Evolutionary conservation across 352 stramenopile species (phyloP).

Genomic region (Detonula confervacea): DNA sequence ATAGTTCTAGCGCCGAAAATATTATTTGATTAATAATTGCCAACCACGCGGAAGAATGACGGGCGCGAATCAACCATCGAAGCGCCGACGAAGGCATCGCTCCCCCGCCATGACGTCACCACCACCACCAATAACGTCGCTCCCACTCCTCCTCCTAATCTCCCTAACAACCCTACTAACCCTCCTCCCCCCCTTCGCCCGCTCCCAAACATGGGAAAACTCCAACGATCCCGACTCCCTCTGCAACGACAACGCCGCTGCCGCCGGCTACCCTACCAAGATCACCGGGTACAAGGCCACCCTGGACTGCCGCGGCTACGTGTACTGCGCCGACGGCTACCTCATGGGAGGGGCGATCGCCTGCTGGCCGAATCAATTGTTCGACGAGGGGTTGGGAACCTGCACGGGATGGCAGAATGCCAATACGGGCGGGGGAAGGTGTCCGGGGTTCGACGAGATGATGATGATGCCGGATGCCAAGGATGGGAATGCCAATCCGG

Average conservation of each 20-base stretch:
- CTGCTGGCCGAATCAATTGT: slow-evolving; percentile 58
- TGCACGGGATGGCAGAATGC: slow-evolving; percentile 53
- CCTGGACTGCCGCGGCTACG: slow-evolving; percentile 51
- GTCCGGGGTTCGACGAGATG: slow-evolving; percentile 36
- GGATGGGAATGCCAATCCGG: slow-evolving; percentile 46
- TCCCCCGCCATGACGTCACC: too few relatives aligned
- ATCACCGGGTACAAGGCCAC: slow-evolving; percentile 41
- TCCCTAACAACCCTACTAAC: background rate
- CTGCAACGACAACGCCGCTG: too few relatives aligned
- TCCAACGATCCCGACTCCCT: slow-evolving; percentile 43
- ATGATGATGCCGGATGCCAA: slow-evolving; percentile 43
- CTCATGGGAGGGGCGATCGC: slow-evolving; percentile 47
- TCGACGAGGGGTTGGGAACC: slow-evolving; percentile 15
- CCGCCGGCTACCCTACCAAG: background rate
- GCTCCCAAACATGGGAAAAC: slow-evolving; percentile 22
- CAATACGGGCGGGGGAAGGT: slow-evolving; percentile 13
- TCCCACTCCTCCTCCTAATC: background rate
- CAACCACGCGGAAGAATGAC: too few relatives aligned
- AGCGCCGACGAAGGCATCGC: too few relatives aligned
- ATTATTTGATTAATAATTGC: too few relatives aligned
- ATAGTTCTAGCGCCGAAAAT: too few relatives aligned
- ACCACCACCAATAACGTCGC: too few relatives aligned
- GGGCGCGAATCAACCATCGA: too few relatives aligned
- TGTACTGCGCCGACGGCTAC: slow-evolving; percentile 50
- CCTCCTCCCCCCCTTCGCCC: background rate